phyloP scores from a whole-genome alignment of 768 basidiomycete species.

The Termitomyces sp. region DNA sequence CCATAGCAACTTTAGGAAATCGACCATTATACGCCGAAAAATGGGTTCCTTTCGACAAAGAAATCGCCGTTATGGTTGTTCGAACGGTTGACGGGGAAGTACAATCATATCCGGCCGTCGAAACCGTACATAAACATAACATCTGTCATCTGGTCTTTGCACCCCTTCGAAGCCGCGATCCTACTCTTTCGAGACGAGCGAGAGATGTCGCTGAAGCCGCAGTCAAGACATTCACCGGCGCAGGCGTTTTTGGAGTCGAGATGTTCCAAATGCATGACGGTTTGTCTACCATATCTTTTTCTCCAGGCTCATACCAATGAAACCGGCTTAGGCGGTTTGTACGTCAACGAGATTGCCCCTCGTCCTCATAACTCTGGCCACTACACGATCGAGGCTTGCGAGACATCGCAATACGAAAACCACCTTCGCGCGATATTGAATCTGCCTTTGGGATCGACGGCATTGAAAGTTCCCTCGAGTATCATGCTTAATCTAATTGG shows the following conservation, averaged over 20 bases:
- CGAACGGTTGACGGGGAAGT: conserved; percentile 72
- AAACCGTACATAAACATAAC: conserved; percentile 92
- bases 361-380: conserved; percentile 98
- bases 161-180: conserved; percentile 66
- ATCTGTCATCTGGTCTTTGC: conserved; percentile 93
- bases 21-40: conserved; percentile 90
- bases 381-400: conserved; percentile 96
- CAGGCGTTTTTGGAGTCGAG: conserved; percentile 96
- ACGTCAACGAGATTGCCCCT: conserved; percentile 96
- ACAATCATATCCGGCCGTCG: conserved; percentile 84
- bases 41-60: conserved; percentile 85
- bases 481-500: conserved; percentile 97
- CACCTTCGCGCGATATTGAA: conserved; percentile 92
- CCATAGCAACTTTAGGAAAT: conserved; percentile 51
- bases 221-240: conserved; percentile 74
- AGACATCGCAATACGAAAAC: conserved; percentile 96
- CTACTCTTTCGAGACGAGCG: conserved; percentile 55
- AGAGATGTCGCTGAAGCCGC: conserved; percentile 76
- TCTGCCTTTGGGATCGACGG: conserved; percentile 85
- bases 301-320: background rate
- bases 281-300: conserved; percentile 27
- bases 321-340: conserved; percentile 60
- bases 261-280: conserved; percentile 94
- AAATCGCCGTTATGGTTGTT: conserved; percentile 97
- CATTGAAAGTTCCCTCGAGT: conserved; percentile 80